Evolutionary conservation across 2,329 filamentous ascomycete genomes (phyloP), one percentile per base, ranked within the genome.

Genomic region (Fusarium neocosmosporiellum): DNA sequence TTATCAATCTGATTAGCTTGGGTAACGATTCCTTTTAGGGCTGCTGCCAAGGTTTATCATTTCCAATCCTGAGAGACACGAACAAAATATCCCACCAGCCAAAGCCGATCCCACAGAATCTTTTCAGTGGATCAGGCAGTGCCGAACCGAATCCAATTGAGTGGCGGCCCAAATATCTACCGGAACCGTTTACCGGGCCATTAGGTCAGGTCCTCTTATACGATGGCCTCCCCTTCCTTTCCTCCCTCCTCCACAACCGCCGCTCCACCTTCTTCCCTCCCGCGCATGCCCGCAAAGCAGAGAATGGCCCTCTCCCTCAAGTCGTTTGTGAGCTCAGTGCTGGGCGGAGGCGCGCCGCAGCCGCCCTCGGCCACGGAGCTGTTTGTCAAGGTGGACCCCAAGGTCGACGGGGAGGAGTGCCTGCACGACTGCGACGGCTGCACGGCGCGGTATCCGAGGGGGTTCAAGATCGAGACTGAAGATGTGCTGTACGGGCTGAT

Each of bases 321-420:
- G 61, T 80, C 78, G 4, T 71, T 82, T 48, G 70, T 81, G 63
- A 77, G 73, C 48, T 80, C 79, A n/a, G 76, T 81, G 50, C 70
- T 81, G 14, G 75, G 77, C 48, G 67, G 70, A 36, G 70, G 70
- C 34, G 46, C 50, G 68, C 69, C n/a, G 70, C 65, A 75, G 39
- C 70, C 77, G 57, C 77, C 83, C 11, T 63, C 80, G 14, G 72
- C 82, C 36, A 76, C 80, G 53, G 79, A 83, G 46, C 86, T 98
- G 11, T 98, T 98, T 81, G 85, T 91, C 60, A 90, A 89, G 75
- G 94, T 94, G 39, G 88, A 93, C 78, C 90, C 93, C n/a, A 86
- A 88, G 5, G 84, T 93, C 46, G 96, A 98, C 82, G 96, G 95
- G 71, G 94, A 97, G 43, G 95, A 95, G 74, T 98, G 96, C 81